These are phyloP conservation scores for Arbutus unedo DNA, from an alignment of 148 eudicot genomes.

Conservation along the genomic window DNA sequence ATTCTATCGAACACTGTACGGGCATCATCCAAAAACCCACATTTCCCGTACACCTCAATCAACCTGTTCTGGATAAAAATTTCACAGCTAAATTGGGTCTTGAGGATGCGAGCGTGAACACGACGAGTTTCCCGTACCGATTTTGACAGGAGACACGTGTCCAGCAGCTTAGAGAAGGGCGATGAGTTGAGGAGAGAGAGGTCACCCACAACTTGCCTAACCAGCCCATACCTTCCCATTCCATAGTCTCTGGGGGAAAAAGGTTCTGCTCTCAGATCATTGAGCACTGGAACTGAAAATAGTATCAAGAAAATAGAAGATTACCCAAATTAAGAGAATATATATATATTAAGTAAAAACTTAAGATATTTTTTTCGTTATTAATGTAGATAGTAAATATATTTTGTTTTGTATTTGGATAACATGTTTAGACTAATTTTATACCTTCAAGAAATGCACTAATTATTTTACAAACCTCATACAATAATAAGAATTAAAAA, in stretches of 20 bases:
- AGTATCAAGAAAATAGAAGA: too few relatives aligned
- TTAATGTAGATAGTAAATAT: too few relatives aligned
- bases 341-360: too few relatives aligned
- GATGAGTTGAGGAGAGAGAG: slow-evolving; percentile 47
- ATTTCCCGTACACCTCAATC: slow-evolving; percentile 64
- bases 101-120: slow-evolving; percentile 58
- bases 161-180: slow-evolving; percentile 63
- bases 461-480: too few relatives aligned
- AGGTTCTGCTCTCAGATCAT: too few relatives aligned
- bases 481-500: too few relatives aligned
- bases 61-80: slow-evolving; percentile 73
- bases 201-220: slow-evolving; percentile 32
- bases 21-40: slow-evolving; percentile 48
- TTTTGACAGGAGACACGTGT: slow-evolving; percentile 51
- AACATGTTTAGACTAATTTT: too few relatives aligned
- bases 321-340: too few relatives aligned
- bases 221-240: slow-evolving; percentile 55
- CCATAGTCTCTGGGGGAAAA: slow-evolving; percentile 28
- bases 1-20: slow-evolving; percentile 66
- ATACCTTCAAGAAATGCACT: too few relatives aligned
- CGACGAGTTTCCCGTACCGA: slow-evolving; percentile 37
- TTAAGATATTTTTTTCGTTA: too few relatives aligned
- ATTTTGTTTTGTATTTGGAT: too few relatives aligned
- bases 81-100: slow-evolving; percentile 54
- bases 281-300: too few relatives aligned